Percentiles rank a stretch among this genome's conserved stretches.
phyloP scores from a whole-genome alignment of 169 alveolate species.

The Fabrea salina region DNA sequence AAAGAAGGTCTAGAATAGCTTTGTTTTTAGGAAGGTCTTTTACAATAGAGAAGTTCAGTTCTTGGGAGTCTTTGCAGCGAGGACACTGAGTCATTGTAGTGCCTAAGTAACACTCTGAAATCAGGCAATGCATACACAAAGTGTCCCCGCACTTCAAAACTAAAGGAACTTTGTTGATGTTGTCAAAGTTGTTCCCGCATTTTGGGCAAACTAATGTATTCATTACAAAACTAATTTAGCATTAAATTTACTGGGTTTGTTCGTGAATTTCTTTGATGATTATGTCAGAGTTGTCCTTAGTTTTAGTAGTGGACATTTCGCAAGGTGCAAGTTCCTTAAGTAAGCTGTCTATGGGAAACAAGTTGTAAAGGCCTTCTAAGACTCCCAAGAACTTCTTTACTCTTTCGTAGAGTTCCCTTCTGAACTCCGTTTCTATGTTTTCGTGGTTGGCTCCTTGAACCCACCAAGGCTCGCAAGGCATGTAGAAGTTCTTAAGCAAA shows the following conservation, averaged over 20 bases:
- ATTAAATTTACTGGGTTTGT: too few relatives aligned
- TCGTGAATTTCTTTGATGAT: too few relatives aligned
- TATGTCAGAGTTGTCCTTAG: too few relatives aligned
- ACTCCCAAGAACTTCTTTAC: too few relatives aligned
- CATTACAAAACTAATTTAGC: too few relatives aligned
- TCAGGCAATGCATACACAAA: neutral
- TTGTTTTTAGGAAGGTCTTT: neutral
- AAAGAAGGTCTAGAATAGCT: neutral
- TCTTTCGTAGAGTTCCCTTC: too few relatives aligned
- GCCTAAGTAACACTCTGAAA: neutral
- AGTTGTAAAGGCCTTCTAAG: too few relatives aligned
- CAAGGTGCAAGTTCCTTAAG: too few relatives aligned
- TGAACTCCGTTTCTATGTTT: conserved; percentile 26
- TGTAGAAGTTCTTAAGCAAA: neutral
- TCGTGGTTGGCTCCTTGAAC: conserved; percentile 32
- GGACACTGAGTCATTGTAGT: neutral
- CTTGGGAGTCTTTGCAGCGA: neutral
- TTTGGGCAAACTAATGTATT: neutral
- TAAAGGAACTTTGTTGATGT: neutral
- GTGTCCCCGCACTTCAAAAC: neutral
- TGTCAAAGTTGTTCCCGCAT: neutral
- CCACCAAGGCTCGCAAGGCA: neutral
- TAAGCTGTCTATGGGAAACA: too few relatives aligned
- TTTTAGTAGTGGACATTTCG: too few relatives aligned
- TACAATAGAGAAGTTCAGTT: neutral